Conservation (phyloP, 805 yeast genomes). For the Lipomyces yamadae region DNA sequence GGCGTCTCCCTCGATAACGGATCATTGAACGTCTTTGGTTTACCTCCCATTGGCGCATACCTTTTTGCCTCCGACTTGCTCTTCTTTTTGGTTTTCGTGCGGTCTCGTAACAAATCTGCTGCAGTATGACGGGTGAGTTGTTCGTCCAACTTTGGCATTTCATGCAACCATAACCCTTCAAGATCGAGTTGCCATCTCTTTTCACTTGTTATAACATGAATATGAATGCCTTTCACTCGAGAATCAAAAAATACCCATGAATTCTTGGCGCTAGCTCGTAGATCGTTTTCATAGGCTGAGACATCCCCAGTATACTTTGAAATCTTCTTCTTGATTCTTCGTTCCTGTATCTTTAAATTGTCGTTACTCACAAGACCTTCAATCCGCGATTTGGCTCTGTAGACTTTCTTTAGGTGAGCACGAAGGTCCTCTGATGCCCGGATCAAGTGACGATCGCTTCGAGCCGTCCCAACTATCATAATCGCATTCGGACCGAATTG, state of each 20-base stretch:
- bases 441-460: conserved; percentile 73
- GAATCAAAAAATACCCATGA: conserved; percentile 86
- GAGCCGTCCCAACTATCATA: conserved; percentile 74
- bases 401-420: conserved; percentile 60
- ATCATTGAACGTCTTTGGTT: conserved; percentile 1
- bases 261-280: conserved; percentile 53
- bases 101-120: conserved; percentile 7
- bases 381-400: conserved; percentile 54
- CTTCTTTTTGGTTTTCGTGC: conserved; percentile 11
- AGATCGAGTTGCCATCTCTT: conserved; percentile 71
- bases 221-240: conserved; percentile 61
- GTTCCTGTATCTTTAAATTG: conserved; percentile 56
- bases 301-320: conserved; percentile 60
- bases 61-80: conserved; percentile 18
- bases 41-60: conserved; percentile 19
- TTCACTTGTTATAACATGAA: conserved; percentile 74
- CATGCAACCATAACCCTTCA: conserved; percentile 63
- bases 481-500: conserved; percentile 51
- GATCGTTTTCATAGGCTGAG: conserved; percentile 61
- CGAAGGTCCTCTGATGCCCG: conserved; percentile 68
- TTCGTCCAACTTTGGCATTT: conserved; percentile 24
- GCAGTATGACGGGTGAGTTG: conserved; percentile 4
- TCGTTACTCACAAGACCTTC: conserved; percentile 76
- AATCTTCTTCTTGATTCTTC: conserved; percentile 56
- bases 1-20: conserved; percentile 15